Base-by-base conservation (phyloP, 108 stramenopile species). In the Tribonema minus region DNA sequence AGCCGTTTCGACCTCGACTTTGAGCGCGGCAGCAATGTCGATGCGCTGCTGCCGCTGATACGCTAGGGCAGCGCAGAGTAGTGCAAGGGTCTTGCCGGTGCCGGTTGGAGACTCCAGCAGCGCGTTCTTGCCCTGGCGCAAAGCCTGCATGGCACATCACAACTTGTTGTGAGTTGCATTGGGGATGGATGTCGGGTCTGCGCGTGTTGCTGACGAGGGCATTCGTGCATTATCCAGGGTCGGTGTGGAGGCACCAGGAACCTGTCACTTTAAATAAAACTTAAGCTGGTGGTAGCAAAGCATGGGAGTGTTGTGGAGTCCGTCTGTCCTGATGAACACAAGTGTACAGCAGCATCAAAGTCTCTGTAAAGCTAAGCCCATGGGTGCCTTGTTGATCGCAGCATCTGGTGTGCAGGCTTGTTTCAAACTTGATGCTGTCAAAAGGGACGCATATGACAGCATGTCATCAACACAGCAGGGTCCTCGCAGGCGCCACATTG, bases 21-120 rank as follows among this genome's bases (percentile, higher is more conserved):
- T 20, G 20, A 15, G 15, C 9, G 15, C 20, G 46, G 9, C 46
- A 15, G 9, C 46, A 64, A 7, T 64, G 28, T 64, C 59, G 61
- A 33, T 79, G 78, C 59, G 61, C 59, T 79, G 78, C 31, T 80
- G 81, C 77, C 90, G 37, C 64, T 88, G 84, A 86, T 86, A 89
- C 27, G 86, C 86, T 27, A 89, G 70, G 15, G 84, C 76, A 20
- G 86, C 40, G 76, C 87, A 82, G 28, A 88, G 75, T 25, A 88
- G 69, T 12, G 65, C 40, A 4, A 88, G 70, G 38, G 87, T 89
- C 54, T 86, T 89, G n/a, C 88, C 88, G 2, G 88, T 88, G 0
- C 88, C 88, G 2, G 88, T 88, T 0, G 88, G 88, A 29, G 82
- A 83, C 84, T 88, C 88, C 12, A 89, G 85, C 23, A 89, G 82